Base-by-base conservation (phyloP, 805 yeast genomes). In the Ogataea methylovora region DNA sequence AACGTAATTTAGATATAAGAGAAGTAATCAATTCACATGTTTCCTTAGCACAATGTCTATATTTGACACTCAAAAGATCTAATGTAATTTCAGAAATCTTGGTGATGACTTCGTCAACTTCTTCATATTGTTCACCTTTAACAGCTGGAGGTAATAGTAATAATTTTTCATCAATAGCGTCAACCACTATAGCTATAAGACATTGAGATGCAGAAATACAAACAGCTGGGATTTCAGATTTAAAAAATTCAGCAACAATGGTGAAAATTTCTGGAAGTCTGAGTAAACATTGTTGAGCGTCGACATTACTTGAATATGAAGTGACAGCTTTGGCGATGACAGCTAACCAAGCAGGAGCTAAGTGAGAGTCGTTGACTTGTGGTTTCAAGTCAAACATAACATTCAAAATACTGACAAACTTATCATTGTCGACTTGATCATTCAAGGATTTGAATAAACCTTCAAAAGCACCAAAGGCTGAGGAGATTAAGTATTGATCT, bases 311-410 rank as follows among this genome's bases (percentile, higher is more conserved):
- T 5, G 82, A 58, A 43, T 72, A 76, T 0, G 81, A 63, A 3
- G 70, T 59, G 30, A 73, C 62, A 30, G 90, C 94, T 49, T 86
- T 87, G 8, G 96, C 92, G 29, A 90, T 73, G 15, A 88, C 94
- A 2, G 97, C 95, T 27, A 87, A 70, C 98, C 98, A 92, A 10
- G 96, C 74, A 11, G 94, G 95, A 2, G 90, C 86, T 44, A 92
- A 69, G 54, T 86, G 88, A 21, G 80, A 68, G 52, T 92, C 97
- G 46, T 79, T 82, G 16, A 73, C 54, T 1, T 95, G 69, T 4
- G 98, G 98, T 45, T 78, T 79, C 51, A 88, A 67, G 40, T 82
- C 83, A 46, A 84, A 73, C 29, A 92, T 75, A 29, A 84, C 72
- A 45, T 81, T 75, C 39, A 86, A 61, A 9, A 86, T 78, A 35